Evolutionary conservation across 2,329 filamentous ascomycete genomes (phyloP).

Genomic region (Orbilia blumenaviensis): DNA sequence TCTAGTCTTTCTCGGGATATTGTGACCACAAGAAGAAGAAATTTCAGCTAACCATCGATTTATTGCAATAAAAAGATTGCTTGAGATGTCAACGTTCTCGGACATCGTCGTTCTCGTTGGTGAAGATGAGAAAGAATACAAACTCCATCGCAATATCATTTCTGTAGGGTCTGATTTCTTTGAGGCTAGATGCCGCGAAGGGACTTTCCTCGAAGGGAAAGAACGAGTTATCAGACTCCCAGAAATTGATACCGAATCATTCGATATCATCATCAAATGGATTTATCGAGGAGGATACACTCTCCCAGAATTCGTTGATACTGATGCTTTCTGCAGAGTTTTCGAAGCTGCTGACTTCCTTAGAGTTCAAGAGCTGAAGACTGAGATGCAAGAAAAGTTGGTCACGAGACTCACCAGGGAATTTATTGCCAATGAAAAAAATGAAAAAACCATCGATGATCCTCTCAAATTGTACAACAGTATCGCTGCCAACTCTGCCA

Average conservation of each 20-base stretch:
- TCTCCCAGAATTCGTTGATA: background rate
- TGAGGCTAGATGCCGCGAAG: slow-evolving; percentile 3
- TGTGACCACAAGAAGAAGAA: too few species aligned
- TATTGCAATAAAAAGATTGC: background rate
- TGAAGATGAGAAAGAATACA: background rate
- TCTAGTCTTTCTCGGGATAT: too few species aligned
- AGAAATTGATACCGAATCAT: slow-evolving; percentile 25
- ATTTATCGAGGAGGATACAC: slow-evolving; percentile 22
- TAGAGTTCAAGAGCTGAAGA: background rate
- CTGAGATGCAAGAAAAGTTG: background rate
- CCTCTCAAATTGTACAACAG: background rate
- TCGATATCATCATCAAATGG: slow-evolving; percentile 50
- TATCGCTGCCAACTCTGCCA: background rate
- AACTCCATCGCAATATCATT: background rate
- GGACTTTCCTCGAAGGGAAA: background rate
- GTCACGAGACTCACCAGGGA: background rate
- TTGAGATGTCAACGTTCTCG: background rate
- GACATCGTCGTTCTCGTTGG: slow-evolving; percentile 7
- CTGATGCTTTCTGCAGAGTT: background rate
- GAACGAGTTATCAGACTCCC: background rate
- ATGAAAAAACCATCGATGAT: background rate
- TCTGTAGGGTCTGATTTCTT: slow-evolving; percentile 17
- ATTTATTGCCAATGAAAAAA: background rate
- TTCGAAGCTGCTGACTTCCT: background rate
- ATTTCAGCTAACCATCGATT: too few species aligned